phyloP scores from a whole-genome alignment of 768 basidiomycete species.

The Rhodotorula babjevae region DNA sequence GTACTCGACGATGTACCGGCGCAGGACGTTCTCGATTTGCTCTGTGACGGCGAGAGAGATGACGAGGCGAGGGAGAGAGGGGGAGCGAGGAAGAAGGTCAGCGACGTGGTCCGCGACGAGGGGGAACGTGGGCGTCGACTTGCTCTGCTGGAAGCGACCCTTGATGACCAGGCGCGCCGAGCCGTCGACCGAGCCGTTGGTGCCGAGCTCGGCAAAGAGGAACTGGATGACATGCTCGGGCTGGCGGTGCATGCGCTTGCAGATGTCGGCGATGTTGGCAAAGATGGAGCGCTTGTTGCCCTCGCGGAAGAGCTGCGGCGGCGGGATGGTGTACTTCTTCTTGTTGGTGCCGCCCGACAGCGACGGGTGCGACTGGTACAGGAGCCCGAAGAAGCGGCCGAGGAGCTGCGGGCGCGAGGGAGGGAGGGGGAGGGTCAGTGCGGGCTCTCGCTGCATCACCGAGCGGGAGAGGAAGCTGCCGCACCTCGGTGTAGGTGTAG shows the following conservation, averaged over 20 bases:
- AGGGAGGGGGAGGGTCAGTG: background rate
- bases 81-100: background rate
- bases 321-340: conserved; percentile 90
- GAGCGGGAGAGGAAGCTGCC: conserved; percentile 27
- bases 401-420: conserved; percentile 62
- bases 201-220: conserved; percentile 97
- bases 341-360: conserved; percentile 61
- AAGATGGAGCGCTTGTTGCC: conserved; percentile 98
- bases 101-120: background rate
- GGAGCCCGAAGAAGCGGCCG: conserved; percentile 79
- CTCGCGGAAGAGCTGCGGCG: conserved; percentile 88
- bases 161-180: conserved; percentile 88
- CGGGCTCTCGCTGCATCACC: no score
- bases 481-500: conserved; percentile 88
- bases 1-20: conserved; percentile 85
- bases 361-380: conserved; percentile 94
- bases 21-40: conserved; percentile 62
- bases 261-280: conserved; percentile 93
- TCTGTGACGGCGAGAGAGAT: conserved; percentile 44
- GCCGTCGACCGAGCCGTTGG: conserved; percentile 90
- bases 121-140: no score
- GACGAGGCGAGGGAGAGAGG: background rate
- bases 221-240: conserved; percentile 97
- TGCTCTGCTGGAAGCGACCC: conserved; percentile 88
- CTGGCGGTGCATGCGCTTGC: conserved; percentile 95